These are phyloP conservation scores for Xylariomycetidae sp. DNA, from an alignment of 2,329 filamentous ascomycete genomes.

Conservation along the genomic window DNA sequence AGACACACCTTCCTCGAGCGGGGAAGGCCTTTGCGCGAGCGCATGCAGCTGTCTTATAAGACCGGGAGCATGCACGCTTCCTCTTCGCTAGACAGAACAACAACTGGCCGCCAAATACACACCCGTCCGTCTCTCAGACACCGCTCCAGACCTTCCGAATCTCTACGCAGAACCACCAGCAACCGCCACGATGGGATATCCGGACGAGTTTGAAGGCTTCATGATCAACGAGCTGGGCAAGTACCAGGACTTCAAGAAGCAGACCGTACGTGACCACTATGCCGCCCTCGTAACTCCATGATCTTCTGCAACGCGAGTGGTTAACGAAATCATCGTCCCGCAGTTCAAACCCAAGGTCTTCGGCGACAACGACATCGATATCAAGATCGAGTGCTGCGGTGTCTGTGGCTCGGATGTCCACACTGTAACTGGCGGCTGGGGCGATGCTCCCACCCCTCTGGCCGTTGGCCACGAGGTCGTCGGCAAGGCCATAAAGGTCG, in stretches of 20 bases:
- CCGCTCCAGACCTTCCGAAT: background rate
- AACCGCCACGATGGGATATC: slow-evolving; percentile 22
- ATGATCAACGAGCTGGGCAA: slow-evolving; percentile 26
- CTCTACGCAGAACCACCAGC: background rate
- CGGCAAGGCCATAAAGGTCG: slow-evolving; percentile 40
- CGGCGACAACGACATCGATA: slow-evolving; percentile 55
- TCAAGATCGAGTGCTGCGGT: slow-evolving; percentile 62
- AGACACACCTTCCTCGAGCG: no score
- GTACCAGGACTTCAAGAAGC: slow-evolving; percentile 25
- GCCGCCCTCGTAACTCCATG: background rate
- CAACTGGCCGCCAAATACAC: background rate
- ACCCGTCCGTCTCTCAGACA: background rate
- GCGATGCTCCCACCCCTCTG: slow-evolving; percentile 31
- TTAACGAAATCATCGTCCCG: background rate
- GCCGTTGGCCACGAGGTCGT: slow-evolving; percentile 57
- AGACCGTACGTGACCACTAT: slow-evolving; percentile 14
- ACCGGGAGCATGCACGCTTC: no score
- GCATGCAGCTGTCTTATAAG: no score
- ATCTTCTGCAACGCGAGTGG: background rate
- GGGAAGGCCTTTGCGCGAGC: no score
- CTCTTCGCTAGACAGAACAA: no score
- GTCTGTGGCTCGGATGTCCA: slow-evolving; percentile 50
- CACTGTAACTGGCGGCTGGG: slow-evolving; percentile 28
- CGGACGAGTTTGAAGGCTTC: slow-evolving; percentile 25
- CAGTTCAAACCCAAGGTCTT: slow-evolving; percentile 27